These are phyloP conservation scores for Chlamydomonas urium DNA, from an alignment of 139 green algal genomes.

Conservation along the genomic window DNA sequence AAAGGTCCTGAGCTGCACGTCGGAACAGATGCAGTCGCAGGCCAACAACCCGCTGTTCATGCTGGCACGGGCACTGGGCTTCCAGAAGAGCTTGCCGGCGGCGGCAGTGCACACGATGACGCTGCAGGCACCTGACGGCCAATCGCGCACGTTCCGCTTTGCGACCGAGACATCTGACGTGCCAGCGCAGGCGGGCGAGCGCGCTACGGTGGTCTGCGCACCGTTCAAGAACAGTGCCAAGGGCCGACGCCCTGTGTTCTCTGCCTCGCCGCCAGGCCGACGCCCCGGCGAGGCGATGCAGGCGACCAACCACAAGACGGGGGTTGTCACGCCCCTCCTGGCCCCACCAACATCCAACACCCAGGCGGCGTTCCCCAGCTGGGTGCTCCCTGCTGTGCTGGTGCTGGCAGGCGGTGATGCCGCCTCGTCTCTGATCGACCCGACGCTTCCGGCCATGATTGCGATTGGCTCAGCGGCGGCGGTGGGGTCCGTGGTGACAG, in stretches of 20 bases:
- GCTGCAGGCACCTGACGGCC: conserved; percentile 62
- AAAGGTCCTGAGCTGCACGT: conserved; percentile 40
- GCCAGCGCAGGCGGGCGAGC: conserved; percentile 64
- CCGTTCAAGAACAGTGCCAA: conserved; percentile 32
- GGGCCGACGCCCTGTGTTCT: conserved; percentile 39
- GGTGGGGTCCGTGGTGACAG: conserved; percentile 30
- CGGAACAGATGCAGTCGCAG: conserved; percentile 51
- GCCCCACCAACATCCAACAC: conserved; percentile 45
- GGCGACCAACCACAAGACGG: conserved; percentile 74
- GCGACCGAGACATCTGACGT: conserved; percentile 72
- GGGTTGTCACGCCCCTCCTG: conserved; percentile 44
- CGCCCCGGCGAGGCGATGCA: conserved; percentile 74
- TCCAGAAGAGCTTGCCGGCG: conserved; percentile 35
- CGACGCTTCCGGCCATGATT: conserved; percentile 62
- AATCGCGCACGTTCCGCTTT: conserved; percentile 73
- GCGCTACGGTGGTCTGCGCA: conserved; percentile 74
- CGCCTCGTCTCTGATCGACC: conserved; percentile 71
- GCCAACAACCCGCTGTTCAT: conserved; percentile 40
- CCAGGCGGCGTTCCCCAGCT: conserved; percentile 44
- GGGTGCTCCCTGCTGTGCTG: conserved; percentile 65
- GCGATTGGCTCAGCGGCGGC: conserved; percentile 36
- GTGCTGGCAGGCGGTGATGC: conserved; percentile 69
- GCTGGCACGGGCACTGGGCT: conserved; percentile 33
- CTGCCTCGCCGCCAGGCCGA: conserved; percentile 55
- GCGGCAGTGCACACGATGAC: conserved; percentile 63